Base-by-base conservation (phyloP, 768 basidiomycete species). In the Tricholoma sp. region DNA sequence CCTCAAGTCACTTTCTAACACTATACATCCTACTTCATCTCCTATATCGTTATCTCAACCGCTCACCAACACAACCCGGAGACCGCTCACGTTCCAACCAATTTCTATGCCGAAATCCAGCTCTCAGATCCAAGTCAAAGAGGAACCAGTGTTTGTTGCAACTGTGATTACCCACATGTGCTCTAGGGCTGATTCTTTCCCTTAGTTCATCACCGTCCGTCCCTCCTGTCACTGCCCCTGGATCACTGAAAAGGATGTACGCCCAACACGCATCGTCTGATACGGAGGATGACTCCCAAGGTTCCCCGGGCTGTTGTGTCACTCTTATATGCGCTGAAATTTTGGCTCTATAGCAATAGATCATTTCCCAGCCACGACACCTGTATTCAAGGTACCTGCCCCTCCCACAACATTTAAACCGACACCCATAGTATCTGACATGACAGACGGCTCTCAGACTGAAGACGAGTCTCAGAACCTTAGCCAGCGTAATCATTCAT, bases 251-350 rank as follows among this genome's bases (percentile, higher is more conserved):
- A 42, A 29, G 59, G 55, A 47, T 29, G 54, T 39, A 59, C 39
- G 53, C 61, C 56, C 32, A 57, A 52, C 57, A 57, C 33, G 57
- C 58, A 39, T 72, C 73, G 7, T 74, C 74, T 24, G 73, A 75
- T 15, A 74, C 74, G 18, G 74, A 77, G 56, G 74, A 74, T 20
- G 74, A 74, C 47, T 73, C 74, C 4, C 71, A 74, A 71, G 70
- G 75, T 73, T 52, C 29, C 32, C n/a, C 4, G 12, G 20, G 24
- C 28, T 10, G 11, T 45, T 2, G 10, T 29, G 3, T 31, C 39
- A 39, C 15, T 6, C 4, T 11, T 18, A 48, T 28, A 49, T 10
- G 28, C 17, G 13, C 34, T 49, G 4, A 41, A 32, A 12, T 39
- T 24, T 17, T 52, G 3, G 15, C 24, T 9, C 48, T 13, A 17